These are phyloP conservation scores for Grigorovia humatica DNA, from an alignment of 805 yeast species.

Conservation along the genomic window DNA sequence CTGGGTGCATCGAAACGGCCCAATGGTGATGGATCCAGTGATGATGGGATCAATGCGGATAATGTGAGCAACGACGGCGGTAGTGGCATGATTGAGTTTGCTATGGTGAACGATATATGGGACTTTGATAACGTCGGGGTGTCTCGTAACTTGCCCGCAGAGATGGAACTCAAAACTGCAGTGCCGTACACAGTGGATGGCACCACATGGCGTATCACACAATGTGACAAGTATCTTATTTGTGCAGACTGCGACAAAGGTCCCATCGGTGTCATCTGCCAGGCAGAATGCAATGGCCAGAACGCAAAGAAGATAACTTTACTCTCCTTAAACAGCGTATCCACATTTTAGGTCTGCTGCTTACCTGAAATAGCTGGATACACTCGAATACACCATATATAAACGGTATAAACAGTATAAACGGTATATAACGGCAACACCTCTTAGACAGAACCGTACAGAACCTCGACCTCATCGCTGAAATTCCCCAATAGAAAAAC, in stretches of 20 bases:
- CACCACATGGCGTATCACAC: slow-evolving; percentile 17
- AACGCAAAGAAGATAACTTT: slow-evolving; percentile 18
- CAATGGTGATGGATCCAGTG: not conserved
- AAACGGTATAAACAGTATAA: too few relatives aligned
- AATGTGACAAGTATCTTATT: slow-evolving; percentile 43
- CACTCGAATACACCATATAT: too few relatives aligned
- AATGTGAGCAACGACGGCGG: not conserved
- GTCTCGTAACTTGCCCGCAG: slow-evolving; percentile 33
- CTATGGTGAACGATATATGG: slow-evolving; percentile 53
- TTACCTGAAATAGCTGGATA: too few relatives aligned
- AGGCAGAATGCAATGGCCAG: slow-evolving; percentile 24
- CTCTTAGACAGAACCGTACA: too few relatives aligned
- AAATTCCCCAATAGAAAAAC: too few relatives aligned
- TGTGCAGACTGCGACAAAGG: slow-evolving; percentile 77
- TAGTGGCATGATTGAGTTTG: slow-evolving; percentile 24
- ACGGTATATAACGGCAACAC: too few relatives aligned
- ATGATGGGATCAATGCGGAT: too few relatives aligned
- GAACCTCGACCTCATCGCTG: not conserved
- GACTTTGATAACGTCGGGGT: slow-evolving; percentile 74
- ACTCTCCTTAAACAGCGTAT: not conserved
- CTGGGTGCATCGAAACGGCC: not conserved
- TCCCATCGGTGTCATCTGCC: slow-evolving; percentile 55
- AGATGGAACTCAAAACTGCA: slow-evolving; percentile 7
- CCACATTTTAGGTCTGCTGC: not conserved
- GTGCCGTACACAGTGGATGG: slow-evolving; percentile 14